Evolutionary conservation across 2,329 filamentous ascomycete genomes (phyloP).

Genomic region (Clonostachys sp.): DNA sequence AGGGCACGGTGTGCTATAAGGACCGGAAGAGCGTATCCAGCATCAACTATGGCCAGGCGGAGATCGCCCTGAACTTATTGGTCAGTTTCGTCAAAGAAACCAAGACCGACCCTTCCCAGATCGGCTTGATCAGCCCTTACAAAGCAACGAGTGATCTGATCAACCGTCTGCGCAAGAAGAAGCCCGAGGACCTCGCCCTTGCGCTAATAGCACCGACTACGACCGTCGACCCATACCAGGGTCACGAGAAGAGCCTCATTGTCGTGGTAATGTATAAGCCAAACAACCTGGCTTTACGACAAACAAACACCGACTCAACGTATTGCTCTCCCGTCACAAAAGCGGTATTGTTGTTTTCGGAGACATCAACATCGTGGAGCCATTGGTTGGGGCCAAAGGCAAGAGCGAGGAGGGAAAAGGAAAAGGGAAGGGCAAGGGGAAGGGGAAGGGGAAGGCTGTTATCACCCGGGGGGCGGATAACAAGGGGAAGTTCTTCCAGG

Average conservation of each 20-base stretch:
- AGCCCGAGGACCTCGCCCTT: neutral
- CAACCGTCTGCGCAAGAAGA: neutral
- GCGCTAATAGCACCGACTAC: neutral
- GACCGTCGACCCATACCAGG: neutral
- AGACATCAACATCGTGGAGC: neutral
- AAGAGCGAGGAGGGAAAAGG: too few relatives aligned
- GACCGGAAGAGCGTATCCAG: neutral
- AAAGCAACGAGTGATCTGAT: neutral
- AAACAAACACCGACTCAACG: neutral
- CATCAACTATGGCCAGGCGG: neutral
- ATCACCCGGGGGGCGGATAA: too few relatives aligned
- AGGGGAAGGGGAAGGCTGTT: too few relatives aligned
- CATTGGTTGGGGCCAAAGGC: too few relatives aligned
- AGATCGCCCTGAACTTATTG: slow-evolving; percentile 1
- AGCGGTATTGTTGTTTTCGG: slow-evolving; percentile 1
- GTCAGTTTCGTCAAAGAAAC: slow-evolving; percentile 6
- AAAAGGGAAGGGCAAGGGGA: too few relatives aligned
- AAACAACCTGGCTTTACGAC: neutral
- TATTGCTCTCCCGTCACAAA: neutral
- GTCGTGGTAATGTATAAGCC: neutral
- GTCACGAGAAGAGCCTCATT: neutral
- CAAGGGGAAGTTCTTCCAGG: too few relatives aligned
- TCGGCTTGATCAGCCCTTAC: neutral
- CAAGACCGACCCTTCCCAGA: neutral
- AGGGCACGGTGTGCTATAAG: neutral